Percentiles rank a stretch among this genome's conserved stretches.
These are phyloP conservation scores for Dryas drummondii DNA, from an alignment of 306 rosid species.

Conservation along the genomic window DNA sequence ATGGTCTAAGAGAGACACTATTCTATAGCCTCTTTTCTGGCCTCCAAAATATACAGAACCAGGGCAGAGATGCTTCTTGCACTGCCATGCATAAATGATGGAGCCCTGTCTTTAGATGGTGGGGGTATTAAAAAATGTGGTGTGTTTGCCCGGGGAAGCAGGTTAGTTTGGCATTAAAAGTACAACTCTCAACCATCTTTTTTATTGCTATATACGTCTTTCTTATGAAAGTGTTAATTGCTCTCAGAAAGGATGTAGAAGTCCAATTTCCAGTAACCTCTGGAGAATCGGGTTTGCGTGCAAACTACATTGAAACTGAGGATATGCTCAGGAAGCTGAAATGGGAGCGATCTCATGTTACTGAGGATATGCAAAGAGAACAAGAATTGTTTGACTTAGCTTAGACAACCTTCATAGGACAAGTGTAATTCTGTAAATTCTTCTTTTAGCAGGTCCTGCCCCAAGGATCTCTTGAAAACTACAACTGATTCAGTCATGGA, in stretches of 20 bases:
- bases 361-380: slow-evolving; percentile 54
- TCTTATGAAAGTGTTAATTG: slow-evolving; percentile 7
- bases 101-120: slow-evolving; percentile 91
- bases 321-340: slow-evolving; percentile 54
- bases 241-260: slow-evolving; percentile 45
- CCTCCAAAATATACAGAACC: slow-evolving; percentile 68
- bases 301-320: slow-evolving; percentile 44
- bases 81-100: slow-evolving; percentile 71
- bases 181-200: background rate
- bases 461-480: background rate
- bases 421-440: slow-evolving; percentile 17
- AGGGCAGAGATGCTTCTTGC: slow-evolving; percentile 70
- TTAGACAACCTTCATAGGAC: slow-evolving; percentile 27
- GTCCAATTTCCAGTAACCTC: slow-evolving; percentile 51
- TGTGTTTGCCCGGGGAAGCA: slow-evolving; percentile 58
- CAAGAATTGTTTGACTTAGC: slow-evolving; percentile 50
- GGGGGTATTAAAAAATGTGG: slow-evolving; percentile 72
- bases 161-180: slow-evolving; percentile 41
- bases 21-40: slow-evolving; percentile 68
- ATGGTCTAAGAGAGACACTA: slow-evolving; percentile 88
- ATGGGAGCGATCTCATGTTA: slow-evolving; percentile 50
- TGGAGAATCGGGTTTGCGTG: slow-evolving; percentile 37
- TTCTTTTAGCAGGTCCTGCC: background rate
- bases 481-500: background rate
- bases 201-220: background rate